These are phyloP conservation scores for Arthrinium phaeospermum DNA, from an alignment of 2,329 filamentous ascomycete genomes.

Conservation along the genomic window DNA sequence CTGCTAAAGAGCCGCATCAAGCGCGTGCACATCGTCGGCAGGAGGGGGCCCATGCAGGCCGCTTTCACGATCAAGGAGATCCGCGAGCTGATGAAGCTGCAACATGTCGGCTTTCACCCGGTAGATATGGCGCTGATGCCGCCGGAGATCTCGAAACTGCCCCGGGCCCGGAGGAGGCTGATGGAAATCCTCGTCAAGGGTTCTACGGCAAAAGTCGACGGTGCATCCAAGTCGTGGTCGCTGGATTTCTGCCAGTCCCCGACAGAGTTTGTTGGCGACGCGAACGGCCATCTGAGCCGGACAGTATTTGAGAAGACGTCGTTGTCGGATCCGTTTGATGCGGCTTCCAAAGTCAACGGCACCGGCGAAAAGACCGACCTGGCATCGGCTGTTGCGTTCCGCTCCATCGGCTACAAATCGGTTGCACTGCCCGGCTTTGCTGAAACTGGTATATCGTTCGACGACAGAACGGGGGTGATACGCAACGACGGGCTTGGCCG, in stretches of 20 bases:
- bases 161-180: slow-evolving; percentile 76
- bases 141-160: slow-evolving; percentile 68
- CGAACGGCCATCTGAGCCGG: slow-evolving; percentile 58
- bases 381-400: slow-evolving; percentile 77
- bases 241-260: slow-evolving; percentile 87
- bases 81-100: slow-evolving; percentile 83
- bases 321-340: slow-evolving; percentile 61
- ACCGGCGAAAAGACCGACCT: slow-evolving; percentile 60
- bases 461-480: slow-evolving; percentile 75
- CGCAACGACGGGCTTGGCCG: slow-evolving; percentile 83
- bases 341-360: slow-evolving; percentile 51
- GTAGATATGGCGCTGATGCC: slow-evolving; percentile 72
- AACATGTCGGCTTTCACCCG: slow-evolving; percentile 72
- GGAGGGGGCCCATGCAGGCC: slow-evolving; percentile 89
- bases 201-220: slow-evolving; percentile 55
- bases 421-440: slow-evolving; percentile 75
- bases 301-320: slow-evolving; percentile 71
- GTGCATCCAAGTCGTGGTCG: slow-evolving; percentile 74
- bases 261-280: slow-evolving; percentile 64
- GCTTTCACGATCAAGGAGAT: slow-evolving; percentile 96
- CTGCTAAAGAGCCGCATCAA: slow-evolving; percentile 76
- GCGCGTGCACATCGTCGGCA: slow-evolving; percentile 84
- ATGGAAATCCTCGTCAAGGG: slow-evolving; percentile 84
- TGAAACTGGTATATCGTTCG: slow-evolving; percentile 78
- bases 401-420: slow-evolving; percentile 94